Conservation (phyloP, 2,329 filamentous ascomycete genomes). For the Knoxdaviesia capensis region DNA sequence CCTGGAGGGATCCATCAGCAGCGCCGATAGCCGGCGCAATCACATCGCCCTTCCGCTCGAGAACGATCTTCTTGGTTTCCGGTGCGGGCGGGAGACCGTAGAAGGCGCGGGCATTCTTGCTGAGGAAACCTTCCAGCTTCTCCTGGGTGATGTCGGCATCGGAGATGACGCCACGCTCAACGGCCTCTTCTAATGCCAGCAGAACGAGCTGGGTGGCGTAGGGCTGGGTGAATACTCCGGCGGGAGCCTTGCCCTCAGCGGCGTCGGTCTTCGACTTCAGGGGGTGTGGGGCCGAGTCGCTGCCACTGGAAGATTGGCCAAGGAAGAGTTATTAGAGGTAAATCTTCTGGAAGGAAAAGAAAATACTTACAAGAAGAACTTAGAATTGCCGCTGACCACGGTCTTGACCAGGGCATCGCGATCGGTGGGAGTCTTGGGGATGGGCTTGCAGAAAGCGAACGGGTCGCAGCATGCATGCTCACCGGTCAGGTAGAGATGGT, state of each 20-base stretch:
- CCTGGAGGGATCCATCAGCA: constrained; percentile 17
- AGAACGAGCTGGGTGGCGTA: constrained; percentile 47
- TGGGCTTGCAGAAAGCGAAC: constrained; percentile 53
- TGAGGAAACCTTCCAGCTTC: constrained; percentile 32
- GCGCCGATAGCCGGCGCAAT: constrained; percentile 18
- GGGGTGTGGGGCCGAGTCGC: constrained; percentile 45
- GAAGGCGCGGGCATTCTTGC: constrained; percentile 29
- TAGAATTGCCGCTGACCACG: constrained; percentile 33
- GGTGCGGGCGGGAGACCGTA: constrained; percentile 20
- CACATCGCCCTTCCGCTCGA: constrained; percentile 20
- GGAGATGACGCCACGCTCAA: constrained; percentile 29
- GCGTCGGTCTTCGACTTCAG: constrained; percentile 31
- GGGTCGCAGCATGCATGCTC: constrained; percentile 45
- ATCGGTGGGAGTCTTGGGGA: constrained; percentile 52
- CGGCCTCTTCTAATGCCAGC: constrained; percentile 37
- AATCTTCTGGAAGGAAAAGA: not conserved
- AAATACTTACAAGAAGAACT: constrained; percentile 50
- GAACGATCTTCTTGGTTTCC: constrained; percentile 12
- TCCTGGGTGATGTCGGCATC: constrained; percentile 33
- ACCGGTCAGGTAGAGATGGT: constrained; percentile 65
- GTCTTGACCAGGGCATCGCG: constrained; percentile 52
- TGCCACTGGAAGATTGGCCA: constrained; percentile 16
- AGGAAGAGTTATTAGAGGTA: not conserved
- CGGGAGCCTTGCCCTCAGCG: constrained; percentile 33
- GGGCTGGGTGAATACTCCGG: constrained; percentile 65